phyloP scores from a whole-genome alignment of 1,284 basidiomycete species.

The Pseudozyma sp. region DNA sequence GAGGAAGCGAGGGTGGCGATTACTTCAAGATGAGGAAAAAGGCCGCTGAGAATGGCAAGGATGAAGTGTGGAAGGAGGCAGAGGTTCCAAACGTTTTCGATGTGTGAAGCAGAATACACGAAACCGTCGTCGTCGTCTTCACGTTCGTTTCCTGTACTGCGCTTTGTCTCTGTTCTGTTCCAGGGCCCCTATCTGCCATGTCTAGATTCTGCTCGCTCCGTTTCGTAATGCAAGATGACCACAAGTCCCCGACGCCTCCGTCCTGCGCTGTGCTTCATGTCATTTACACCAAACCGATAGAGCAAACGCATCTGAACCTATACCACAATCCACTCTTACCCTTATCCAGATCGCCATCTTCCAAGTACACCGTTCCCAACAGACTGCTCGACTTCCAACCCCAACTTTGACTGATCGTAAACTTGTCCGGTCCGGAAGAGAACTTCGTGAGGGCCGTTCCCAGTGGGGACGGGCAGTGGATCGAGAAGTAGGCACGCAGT shows the following conservation, averaged over 20 bases:
- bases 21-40: slow-evolving; percentile 51
- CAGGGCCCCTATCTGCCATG: no score
- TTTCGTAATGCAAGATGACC: no score
- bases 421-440: slow-evolving; percentile 84
- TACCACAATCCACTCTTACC: slow-evolving; percentile 29
- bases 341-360: slow-evolving; percentile 71
- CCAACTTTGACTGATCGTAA: slow-evolving; percentile 75
- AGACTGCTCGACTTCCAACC: slow-evolving; percentile 72
- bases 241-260: background rate
- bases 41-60: slow-evolving; percentile 14
- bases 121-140: no score
- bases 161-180: no score
- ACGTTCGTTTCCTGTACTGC: no score
- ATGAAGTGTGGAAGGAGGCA: slow-evolving; percentile 21
- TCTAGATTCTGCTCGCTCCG: no score
- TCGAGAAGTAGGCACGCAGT: slow-evolving; percentile 78
- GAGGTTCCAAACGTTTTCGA: slow-evolving; percentile 40
- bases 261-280: no score
- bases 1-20: slow-evolving; percentile 48
- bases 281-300: slow-evolving; percentile 41
- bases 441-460: slow-evolving; percentile 86
- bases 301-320: slow-evolving; percentile 54
- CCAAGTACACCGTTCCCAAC: slow-evolving; percentile 66
- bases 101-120: slow-evolving; percentile 9
- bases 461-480: slow-evolving; percentile 82